Conservation (phyloP, 495 filamentous ascomycete genomes). For the Cercophora sp. region DNA sequence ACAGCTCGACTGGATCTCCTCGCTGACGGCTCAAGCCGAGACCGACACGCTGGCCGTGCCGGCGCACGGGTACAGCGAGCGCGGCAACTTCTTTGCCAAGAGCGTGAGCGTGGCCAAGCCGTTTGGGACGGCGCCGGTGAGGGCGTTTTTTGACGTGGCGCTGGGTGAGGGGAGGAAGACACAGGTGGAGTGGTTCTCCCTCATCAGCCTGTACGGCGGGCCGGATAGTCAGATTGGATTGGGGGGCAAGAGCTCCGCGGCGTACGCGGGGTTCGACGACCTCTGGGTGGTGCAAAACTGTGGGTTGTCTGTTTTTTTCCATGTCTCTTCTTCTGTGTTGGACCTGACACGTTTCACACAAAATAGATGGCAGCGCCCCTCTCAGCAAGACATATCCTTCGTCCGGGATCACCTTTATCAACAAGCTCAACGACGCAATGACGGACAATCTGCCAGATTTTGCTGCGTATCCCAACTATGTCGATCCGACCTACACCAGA, state of each 20-base stretch:
- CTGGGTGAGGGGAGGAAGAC: not conserved
- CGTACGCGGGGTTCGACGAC: slow-evolving; percentile 14
- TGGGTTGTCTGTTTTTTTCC: slow-evolving; percentile 1
- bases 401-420: too few species aligned
- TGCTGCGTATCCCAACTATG: too few species aligned
- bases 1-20: slow-evolving; percentile 10
- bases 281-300: slow-evolving; percentile 20
- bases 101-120: slow-evolving; percentile 12
- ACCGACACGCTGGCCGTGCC: slow-evolving; percentile 5
- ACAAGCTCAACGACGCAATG: too few species aligned
- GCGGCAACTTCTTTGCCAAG: slow-evolving; percentile 21
- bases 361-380: too few species aligned
- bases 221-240: slow-evolving; percentile 11
- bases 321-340: too few species aligned
- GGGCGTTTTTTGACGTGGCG: slow-evolving; percentile 9
- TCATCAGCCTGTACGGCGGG: slow-evolving; percentile 20
- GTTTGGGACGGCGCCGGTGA: slow-evolving; percentile 1
- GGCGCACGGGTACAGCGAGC: slow-evolving; percentile 6
- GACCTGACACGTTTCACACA: too few species aligned
- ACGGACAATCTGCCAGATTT: too few species aligned
- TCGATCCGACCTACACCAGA: too few species aligned
- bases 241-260: slow-evolving; percentile 13
- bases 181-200: slow-evolving; percentile 13
- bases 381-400: too few species aligned
- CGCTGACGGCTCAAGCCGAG: slow-evolving; percentile 7